phyloP scores from a whole-genome alignment of 2,329 filamentous ascomycete species.

The Helicocarpus griseus region DNA sequence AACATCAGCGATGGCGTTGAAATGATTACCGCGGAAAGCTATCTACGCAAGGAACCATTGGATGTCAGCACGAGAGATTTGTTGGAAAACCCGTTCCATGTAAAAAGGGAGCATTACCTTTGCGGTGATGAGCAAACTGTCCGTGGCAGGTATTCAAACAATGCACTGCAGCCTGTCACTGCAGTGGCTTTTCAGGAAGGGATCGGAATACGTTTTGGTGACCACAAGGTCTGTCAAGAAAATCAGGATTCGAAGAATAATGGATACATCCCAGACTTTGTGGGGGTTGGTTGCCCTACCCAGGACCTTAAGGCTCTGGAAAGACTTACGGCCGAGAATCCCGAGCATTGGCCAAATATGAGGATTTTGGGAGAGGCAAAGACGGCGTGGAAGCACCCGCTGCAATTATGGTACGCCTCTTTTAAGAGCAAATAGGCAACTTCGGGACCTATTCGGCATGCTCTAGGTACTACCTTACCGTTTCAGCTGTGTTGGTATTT shows the following conservation, averaged over 20 bases:
- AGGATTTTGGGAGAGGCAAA: constrained; percentile 10
- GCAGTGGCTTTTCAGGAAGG: not conserved
- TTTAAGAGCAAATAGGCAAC: not conserved
- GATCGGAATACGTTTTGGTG: not conserved
- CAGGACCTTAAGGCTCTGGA: not conserved
- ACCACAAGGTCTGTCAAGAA: not conserved
- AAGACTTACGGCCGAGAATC: not conserved
- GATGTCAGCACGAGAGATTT: not conserved
- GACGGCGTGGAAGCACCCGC: constrained; percentile 10
- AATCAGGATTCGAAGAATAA: not conserved
- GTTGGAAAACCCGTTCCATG: not conserved
- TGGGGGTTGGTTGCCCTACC: not conserved
- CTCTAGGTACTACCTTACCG: not conserved
- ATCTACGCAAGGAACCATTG: not conserved
- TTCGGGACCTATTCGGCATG: not conserved
- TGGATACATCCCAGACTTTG: not conserved
- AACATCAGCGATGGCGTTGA: not conserved
- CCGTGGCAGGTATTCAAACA: not conserved
- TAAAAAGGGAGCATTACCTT: not conserved
- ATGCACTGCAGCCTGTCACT: not conserved
- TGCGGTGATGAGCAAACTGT: not conserved
- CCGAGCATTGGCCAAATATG: not conserved
- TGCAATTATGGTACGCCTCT: constrained; percentile 1
- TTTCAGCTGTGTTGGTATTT: not conserved
- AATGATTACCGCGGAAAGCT: not conserved